phyloP scores from a whole-genome alignment of 768 basidiomycete species.

The Mrakia hoshinonis region DNA sequence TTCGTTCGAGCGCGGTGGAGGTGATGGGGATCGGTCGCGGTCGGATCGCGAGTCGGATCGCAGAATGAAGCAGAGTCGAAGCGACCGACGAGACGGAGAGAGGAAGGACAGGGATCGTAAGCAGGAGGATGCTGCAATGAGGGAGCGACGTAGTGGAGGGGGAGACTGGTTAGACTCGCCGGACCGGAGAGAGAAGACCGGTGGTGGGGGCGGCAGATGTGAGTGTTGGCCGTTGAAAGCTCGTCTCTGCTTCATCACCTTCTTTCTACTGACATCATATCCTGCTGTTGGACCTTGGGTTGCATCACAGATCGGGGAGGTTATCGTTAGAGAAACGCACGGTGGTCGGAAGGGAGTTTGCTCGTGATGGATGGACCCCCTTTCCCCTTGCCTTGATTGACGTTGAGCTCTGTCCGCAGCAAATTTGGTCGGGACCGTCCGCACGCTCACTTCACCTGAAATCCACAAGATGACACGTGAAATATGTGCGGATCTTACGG shows the following conservation, averaged over 20 bases:
- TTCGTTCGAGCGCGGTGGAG: not conserved
- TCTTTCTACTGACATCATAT: not conserved
- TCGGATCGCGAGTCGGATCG: not conserved
- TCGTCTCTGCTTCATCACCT: not conserved
- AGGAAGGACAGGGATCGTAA: constrained; percentile 6
- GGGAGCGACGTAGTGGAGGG: not conserved
- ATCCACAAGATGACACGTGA: too few relatives aligned
- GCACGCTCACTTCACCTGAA: too few relatives aligned
- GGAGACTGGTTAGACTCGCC: constrained; percentile 20
- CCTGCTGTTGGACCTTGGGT: too few relatives aligned
- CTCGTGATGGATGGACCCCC: not conserved
- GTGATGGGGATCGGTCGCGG: constrained; percentile 4
- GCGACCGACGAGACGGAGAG: constrained; percentile 11
- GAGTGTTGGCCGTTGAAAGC: not conserved
- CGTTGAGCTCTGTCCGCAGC: too few relatives aligned
- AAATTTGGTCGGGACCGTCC: too few relatives aligned
- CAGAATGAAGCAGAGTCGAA: not conserved
- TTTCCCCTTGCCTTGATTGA: not conserved
- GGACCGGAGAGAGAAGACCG: constrained; percentile 10
- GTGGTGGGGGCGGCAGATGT: not conserved
- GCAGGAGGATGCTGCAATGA: not conserved
- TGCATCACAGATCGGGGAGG: constrained; percentile 8
- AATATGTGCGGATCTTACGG: too few relatives aligned
- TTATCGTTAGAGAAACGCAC: not conserved
- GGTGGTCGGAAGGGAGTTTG: too few relatives aligned